A percentile compares a stretch with the other conserved stretches of the same genome.
Conservation (phyloP, 129 eudicot species). For the Escallonia rubra region DNA sequence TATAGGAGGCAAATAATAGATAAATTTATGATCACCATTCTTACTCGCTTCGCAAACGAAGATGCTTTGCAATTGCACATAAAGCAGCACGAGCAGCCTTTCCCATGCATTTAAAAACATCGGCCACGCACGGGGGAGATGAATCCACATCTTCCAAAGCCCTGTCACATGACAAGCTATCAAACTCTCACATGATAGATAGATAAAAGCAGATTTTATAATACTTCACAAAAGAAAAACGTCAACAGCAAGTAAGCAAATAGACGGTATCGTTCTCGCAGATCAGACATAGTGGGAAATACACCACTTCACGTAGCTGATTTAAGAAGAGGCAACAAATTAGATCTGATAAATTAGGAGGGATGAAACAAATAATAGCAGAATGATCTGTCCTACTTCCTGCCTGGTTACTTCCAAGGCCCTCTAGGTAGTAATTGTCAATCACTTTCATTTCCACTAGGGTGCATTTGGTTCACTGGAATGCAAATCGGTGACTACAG, state of each 20-base stretch:
- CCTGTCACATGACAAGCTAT: constrained; percentile 44
- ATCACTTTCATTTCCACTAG: no score
- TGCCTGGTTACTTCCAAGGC: no score
- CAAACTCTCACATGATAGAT: constrained; percentile 8
- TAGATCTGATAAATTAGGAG: no score
- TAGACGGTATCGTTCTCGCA: no score
- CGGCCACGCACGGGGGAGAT: constrained; percentile 95
- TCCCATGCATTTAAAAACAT: constrained; percentile 91
- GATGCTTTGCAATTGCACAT: constrained; percentile 91
- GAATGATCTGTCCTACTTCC: no score
- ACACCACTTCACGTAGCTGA: no score
- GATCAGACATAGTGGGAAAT: no score
- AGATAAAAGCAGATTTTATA: background rate
- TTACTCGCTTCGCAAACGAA: constrained; percentile 95
- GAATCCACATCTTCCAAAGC: constrained; percentile 83
- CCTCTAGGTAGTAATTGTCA: no score
- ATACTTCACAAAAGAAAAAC: background rate
- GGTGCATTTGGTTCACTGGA: no score
- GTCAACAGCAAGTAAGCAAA: background rate
- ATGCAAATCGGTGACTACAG: no score
- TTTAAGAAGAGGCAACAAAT: no score
- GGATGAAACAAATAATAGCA: no score
- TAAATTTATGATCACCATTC: constrained; percentile 14
- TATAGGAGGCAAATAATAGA: background rate
- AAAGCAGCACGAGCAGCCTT: constrained; percentile 89